Conservation (phyloP, 179 eudicot genomes). For the Gypsophila paniculata region DNA sequence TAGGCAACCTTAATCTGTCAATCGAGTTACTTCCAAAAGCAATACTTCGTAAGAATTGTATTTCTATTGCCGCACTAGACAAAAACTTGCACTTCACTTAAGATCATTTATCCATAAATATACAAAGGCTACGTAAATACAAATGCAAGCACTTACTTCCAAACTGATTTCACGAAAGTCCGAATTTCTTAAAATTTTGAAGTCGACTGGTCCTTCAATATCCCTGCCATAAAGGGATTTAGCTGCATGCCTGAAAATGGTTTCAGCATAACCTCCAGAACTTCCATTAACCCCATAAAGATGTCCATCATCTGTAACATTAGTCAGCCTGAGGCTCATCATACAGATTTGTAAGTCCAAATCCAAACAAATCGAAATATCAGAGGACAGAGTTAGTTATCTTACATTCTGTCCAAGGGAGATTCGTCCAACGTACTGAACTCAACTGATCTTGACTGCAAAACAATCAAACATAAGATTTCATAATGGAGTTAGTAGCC, state of each 20-base stretch:
- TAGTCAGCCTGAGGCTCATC: conserved; percentile 52
- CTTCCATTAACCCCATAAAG: conserved; percentile 83
- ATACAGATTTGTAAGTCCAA: neutral
- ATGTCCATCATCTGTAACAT: conserved; percentile 70
- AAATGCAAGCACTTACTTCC: conserved; percentile 55
- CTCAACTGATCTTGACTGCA: conserved; percentile 75
- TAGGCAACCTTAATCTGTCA: too few species aligned
- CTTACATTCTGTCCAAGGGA: conserved; percentile 77
- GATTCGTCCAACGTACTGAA: conserved; percentile 71
- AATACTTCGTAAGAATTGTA: neutral
- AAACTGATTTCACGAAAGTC: conserved; percentile 79
- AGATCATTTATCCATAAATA: neutral
- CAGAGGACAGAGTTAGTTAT: neutral
- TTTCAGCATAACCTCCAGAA: conserved; percentile 97
- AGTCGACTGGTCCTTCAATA: conserved; percentile 62
- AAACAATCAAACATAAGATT: conserved; percentile 18
- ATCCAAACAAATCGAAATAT: conserved; percentile 4
- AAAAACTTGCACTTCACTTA: neutral
- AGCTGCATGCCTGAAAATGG: conserved; percentile 68
- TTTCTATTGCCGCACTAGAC: neutral
- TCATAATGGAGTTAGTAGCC: neutral
- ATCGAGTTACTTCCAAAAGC: neutral
- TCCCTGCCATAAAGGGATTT: conserved; percentile 63
- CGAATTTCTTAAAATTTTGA: conserved; percentile 59
- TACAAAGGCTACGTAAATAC: neutral